Base-by-base conservation (phyloP, 305 asterid species). In the Plantago coronopus region DNA sequence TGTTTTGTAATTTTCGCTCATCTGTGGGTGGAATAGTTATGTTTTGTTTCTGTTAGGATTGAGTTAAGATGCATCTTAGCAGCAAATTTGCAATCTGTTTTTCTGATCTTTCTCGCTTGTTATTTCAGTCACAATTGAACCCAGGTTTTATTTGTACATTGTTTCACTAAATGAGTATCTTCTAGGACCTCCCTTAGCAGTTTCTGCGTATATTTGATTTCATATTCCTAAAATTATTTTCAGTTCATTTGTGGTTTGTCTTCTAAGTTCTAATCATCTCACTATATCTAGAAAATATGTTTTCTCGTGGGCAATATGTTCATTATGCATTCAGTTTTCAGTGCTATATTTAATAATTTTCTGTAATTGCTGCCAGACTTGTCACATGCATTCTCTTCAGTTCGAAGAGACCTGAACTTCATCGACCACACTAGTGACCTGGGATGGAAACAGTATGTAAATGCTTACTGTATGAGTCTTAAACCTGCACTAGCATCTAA, bases 401-500 rank as follows among this genome's bases (percentile, higher is more conserved):
- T 94, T 68, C 76, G 80, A 64, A 78, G 99, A 80, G 97, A 87
- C 71, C 74, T 87, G 72, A 94, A 89, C 81, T 93, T 94, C 77
- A 82, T 94, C 37, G 97, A 94, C 65, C 97, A 94, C 80, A 74
- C 95, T 17, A 82, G 97, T 77, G 95, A 94, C 66, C 91, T 94
- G 57, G 96, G 99, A 78, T 94, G 95, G 94, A 94, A 94, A 94
- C 93, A 78, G 99, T 94, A 85, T 71, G 97, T 89, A 78, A 80
- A 81, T 70, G 69, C 70, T 76, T 61, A 69, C 77, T 61, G 22
- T 78, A 20, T 27, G 34, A 37, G 21, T 40, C 37, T 18, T 20
- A n/a, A n/a, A 14, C 20, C 40, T 17, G 18, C 18, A 34, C 49
- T 18, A 42, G 17, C 17, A 10, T 37, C 17, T 17, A 37, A 17